Conservation (phyloP, 108 stramenopile species). For the Nannochloropsis gaditana region DNA sequence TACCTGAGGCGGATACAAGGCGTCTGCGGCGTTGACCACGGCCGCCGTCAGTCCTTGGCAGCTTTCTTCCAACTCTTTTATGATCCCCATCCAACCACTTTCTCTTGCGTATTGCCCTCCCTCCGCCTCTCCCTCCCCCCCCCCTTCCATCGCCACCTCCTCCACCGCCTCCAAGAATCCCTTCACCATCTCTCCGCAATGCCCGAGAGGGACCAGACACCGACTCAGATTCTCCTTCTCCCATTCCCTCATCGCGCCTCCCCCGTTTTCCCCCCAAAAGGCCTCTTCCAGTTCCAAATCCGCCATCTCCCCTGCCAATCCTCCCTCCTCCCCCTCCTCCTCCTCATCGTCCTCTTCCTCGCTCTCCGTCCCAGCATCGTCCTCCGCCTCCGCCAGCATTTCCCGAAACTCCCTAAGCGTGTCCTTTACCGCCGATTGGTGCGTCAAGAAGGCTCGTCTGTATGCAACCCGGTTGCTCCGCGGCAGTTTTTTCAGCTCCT, state of each 20-base stretch:
- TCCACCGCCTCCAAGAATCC: neutral
- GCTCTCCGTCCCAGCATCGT: neutral
- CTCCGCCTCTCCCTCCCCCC: conserved; percentile 5
- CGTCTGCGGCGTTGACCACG: neutral
- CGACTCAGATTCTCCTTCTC: neutral
- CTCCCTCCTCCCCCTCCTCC: neutral
- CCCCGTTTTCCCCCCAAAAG: neutral
- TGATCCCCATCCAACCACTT: neutral
- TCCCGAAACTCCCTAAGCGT: neutral
- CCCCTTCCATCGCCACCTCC: conserved; percentile 1
- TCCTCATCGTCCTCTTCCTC: neutral
- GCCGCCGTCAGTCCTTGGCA: neutral
- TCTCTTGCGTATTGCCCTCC: neutral
- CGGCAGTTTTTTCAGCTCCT: neutral
- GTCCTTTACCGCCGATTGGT: neutral
- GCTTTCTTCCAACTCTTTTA: neutral
- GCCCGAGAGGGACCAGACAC: neutral
- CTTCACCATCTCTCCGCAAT: neutral
- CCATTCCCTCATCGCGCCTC: neutral
- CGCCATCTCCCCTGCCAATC: neutral
- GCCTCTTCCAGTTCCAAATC: neutral
- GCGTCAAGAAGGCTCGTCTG: neutral
- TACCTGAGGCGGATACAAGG: neutral
- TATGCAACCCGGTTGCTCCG: neutral
- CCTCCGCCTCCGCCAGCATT: neutral